These are phyloP conservation scores for Botryosphaeria dothidea DNA, from an alignment of 2,329 filamentous ascomycete genomes.

Conservation along the genomic window DNA sequence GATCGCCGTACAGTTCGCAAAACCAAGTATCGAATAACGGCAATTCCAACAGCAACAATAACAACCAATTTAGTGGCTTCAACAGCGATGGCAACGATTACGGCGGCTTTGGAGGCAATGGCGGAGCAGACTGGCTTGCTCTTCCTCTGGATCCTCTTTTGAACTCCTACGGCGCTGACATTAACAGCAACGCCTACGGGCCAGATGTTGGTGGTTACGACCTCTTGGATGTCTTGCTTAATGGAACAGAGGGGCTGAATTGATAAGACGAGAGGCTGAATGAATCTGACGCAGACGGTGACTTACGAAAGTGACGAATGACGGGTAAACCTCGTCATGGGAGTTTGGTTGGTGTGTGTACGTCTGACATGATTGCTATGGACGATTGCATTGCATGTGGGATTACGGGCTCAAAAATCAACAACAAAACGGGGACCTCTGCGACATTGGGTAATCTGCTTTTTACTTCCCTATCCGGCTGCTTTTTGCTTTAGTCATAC, in stretches of 20 bases:
- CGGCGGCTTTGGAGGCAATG: conserved; percentile 7
- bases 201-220: conserved; percentile 64
- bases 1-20: conserved; percentile 6
- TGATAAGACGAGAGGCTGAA: background rate
- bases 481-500: background rate
- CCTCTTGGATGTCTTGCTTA: conserved; percentile 51
- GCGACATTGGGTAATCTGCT: background rate
- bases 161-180: conserved; percentile 58
- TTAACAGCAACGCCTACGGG: conserved; percentile 57
- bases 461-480: background rate
- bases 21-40: background rate
- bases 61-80: conserved; percentile 21
- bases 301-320: background rate
- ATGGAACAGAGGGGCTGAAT: conserved; percentile 19
- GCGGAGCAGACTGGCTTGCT: conserved; percentile 57
- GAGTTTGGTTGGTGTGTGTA: background rate
- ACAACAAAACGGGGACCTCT: background rate
- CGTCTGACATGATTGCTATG: background rate
- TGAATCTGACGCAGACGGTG: background rate
- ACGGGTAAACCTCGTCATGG: background rate
- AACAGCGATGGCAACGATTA: conserved; percentile 18
- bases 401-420: background rate
- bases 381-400: background rate
- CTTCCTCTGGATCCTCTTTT: conserved; percentile 63
- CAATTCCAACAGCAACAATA: conserved; percentile 21